Conservation (phyloP, 2,329 filamentous ascomycete species). For the Ceratocystis lukuohia region DNA sequence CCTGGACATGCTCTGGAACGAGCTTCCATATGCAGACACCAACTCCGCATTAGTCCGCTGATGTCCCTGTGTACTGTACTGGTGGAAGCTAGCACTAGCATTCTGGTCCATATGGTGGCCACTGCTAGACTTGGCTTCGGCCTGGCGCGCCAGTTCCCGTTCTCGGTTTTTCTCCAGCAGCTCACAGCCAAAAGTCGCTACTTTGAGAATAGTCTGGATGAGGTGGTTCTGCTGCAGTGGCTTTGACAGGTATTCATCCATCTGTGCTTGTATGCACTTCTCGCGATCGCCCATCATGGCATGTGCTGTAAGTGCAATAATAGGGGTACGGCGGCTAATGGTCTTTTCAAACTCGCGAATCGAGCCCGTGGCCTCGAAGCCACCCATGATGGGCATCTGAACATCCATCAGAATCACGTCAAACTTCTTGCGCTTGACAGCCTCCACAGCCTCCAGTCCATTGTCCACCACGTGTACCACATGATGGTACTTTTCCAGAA, state of each 20-base stretch:
- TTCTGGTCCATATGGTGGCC: slow-evolving; percentile 14
- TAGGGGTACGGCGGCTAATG: slow-evolving; percentile 71
- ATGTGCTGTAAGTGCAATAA: slow-evolving; percentile 92
- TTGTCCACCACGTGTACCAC: slow-evolving; percentile 89
- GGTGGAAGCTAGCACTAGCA: slow-evolving; percentile 3
- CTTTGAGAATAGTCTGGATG: slow-evolving; percentile 95
- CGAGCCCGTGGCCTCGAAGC: slow-evolving; percentile 92
- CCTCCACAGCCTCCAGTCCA: slow-evolving; percentile 80
- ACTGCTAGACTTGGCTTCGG: slow-evolving; percentile 32
- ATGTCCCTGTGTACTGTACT: neutral
- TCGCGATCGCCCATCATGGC: slow-evolving; percentile 98
- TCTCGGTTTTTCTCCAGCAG: slow-evolving; percentile 64
- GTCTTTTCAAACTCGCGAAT: slow-evolving; percentile 89
- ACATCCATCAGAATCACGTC: slow-evolving; percentile 99
- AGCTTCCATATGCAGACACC: slow-evolving; percentile 10
- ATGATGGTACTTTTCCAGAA: slow-evolving; percentile 92
- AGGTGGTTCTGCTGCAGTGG: slow-evolving; percentile 92
- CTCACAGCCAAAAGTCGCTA: slow-evolving; percentile 76
- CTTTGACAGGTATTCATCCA: slow-evolving; percentile 98
- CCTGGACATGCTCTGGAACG: slow-evolving; percentile 5
- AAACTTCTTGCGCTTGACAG: slow-evolving; percentile 83
- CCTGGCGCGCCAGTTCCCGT: slow-evolving; percentile 40
- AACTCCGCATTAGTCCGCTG: neutral
- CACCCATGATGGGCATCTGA: slow-evolving; percentile 99
- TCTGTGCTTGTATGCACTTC: slow-evolving; percentile 95